Conservation (phyloP, 352 stramenopile genomes). For the Phytophthora aleatoria region DNA sequence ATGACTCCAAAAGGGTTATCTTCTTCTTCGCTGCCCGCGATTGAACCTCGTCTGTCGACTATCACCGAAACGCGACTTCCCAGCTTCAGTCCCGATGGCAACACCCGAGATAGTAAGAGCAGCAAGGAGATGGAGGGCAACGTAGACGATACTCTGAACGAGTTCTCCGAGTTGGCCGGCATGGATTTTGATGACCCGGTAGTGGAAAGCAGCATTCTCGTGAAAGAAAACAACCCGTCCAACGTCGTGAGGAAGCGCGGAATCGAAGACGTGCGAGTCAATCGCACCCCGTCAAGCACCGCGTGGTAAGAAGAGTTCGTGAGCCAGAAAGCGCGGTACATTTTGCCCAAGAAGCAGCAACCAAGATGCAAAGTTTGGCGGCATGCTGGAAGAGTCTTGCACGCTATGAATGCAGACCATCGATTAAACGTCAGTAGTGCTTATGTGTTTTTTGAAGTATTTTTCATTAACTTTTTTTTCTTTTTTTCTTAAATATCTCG, state of each 20-base stretch:
- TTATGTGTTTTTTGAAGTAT: conserved; percentile 27
- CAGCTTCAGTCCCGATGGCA: conserved; percentile 13
- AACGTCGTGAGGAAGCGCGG: conserved; percentile 64
- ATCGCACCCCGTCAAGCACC: conserved; percentile 9
- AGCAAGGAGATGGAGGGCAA: conserved; percentile 30
- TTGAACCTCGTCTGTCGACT: conserved; percentile 20
- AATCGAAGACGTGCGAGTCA: conserved; percentile 64
- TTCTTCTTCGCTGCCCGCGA: conserved; percentile 5
- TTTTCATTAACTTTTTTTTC: conserved; percentile 31
- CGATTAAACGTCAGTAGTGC: conserved; percentile 9
- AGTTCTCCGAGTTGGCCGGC: conserved; percentile 77
- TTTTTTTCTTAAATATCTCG: conserved; percentile 43
- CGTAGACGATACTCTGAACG: conserved; percentile 68
- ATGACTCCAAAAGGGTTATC: conserved; percentile 15
- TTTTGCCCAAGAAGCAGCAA: conserved; percentile 9
- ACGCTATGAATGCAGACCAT: too few relatives aligned
- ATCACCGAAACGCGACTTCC: conserved; percentile 21
- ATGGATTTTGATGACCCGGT: conserved; percentile 79
- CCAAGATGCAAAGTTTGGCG: conserved; percentile 1
- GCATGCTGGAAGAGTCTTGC: neutral
- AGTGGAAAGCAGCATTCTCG: conserved; percentile 54
- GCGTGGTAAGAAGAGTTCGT: conserved; percentile 10
- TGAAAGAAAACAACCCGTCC: conserved; percentile 68
- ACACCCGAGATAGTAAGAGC: conserved; percentile 11
- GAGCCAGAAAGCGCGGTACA: conserved; percentile 18